A percentile compares a stretch with the other conserved stretches of the same genome.
phyloP scores from a whole-genome alignment of 192 early-diverging fungal species.

The Umbelopsis sp. region DNA sequence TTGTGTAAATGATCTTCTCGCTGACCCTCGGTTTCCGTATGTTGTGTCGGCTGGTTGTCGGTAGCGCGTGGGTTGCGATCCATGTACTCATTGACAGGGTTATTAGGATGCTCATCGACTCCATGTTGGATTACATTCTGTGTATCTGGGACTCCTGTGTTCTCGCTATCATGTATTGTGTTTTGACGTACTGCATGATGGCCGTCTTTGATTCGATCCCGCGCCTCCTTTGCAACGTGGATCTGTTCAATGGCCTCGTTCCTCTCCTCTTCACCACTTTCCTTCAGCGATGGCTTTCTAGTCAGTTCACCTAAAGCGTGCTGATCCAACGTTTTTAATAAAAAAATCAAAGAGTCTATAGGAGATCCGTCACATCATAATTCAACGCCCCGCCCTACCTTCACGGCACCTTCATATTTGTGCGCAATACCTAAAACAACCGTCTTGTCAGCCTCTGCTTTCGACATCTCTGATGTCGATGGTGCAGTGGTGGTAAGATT shows the following conservation, averaged over 20 bases:
- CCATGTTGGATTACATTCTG: constrained; percentile 5
- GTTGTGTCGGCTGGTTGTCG: background rate
- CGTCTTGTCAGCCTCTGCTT: constrained; percentile 9
- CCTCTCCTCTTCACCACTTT: constrained; percentile 2
- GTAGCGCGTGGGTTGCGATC: background rate
- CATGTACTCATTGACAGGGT: constrained; percentile 13
- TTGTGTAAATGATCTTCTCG: background rate
- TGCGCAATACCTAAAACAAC: constrained; percentile 6
- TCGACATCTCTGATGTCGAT: background rate
- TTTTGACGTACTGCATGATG: background rate
- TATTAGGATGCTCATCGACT: constrained; percentile 8
- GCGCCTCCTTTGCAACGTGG: background rate
- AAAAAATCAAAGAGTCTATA: background rate
- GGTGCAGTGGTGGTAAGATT: background rate
- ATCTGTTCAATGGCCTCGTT: constrained; percentile 9
- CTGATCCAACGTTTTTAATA: background rate
- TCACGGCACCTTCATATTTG: constrained; percentile 11
- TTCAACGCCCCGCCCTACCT: background rate
- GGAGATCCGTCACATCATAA: background rate
- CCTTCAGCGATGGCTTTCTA: background rate
- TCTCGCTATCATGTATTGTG: background rate
- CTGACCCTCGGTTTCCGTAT: background rate
- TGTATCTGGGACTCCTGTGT: background rate
- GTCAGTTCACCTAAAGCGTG: background rate
- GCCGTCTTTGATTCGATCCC: background rate